Evolutionary conservation across 2,329 filamentous ascomycete species (phyloP).

Genomic region (Penicillium crustosum): DNA sequence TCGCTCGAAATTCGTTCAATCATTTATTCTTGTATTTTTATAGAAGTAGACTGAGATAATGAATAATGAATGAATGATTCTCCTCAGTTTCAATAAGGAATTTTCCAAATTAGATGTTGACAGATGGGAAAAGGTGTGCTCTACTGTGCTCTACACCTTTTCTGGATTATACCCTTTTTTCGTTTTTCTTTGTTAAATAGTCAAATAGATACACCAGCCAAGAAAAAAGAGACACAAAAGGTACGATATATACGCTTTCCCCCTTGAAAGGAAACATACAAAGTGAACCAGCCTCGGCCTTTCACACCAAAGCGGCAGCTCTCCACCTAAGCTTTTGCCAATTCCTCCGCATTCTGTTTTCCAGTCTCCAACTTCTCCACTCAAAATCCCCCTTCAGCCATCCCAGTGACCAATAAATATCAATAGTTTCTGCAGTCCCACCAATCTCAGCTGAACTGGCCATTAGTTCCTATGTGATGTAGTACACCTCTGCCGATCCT

Average conservation of each 20-base stretch:
- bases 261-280: not conserved
- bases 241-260: not conserved
- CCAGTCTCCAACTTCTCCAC: not conserved
- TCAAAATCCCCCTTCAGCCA: not conserved
- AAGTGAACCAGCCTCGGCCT: not conserved
- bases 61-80: too few species aligned
- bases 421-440: not conserved
- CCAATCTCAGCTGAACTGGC: not conserved
- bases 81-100: not conserved
- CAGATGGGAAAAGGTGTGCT: not conserved
- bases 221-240: not conserved
- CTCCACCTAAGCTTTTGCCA: constrained; percentile 24
- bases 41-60: too few species aligned
- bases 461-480: constrained; percentile 2
- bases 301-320: constrained; percentile 1
- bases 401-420: constrained; percentile 4
- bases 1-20: not conserved
- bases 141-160: not conserved
- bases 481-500: not conserved
- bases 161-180: not conserved
- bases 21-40: too few species aligned
- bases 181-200: not conserved
- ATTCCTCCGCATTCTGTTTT: constrained; percentile 13
- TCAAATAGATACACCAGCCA: not conserved
- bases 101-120: too few species aligned